Base-by-base conservation (phyloP, 805 yeast species). In the Brettanomyces nanus region DNA sequence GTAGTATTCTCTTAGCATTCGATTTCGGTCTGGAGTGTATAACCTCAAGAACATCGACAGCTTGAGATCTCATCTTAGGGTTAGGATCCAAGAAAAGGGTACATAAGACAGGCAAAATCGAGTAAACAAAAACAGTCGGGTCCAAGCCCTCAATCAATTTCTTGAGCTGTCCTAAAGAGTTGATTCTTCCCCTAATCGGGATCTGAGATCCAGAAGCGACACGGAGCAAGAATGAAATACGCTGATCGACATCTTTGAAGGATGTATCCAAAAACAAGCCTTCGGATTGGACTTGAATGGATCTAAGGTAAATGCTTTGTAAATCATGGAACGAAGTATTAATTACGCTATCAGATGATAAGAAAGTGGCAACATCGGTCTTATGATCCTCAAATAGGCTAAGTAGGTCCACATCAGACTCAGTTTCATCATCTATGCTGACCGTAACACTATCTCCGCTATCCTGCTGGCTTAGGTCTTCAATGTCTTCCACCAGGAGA, bases 161-260 rank as follows among this genome's bases (percentile, higher is more conserved):
- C 13, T 61, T 63, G 28, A 78, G 47, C 22, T 61, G 52, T 17
- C 62, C 56, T 37, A 81, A 58, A 3, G 83, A 63, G 25, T 65
- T 59, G 14, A 72, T 51, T 55, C 85, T 71, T 11, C 75, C 70
- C 26, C 72, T 66, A 6, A 72, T 49, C 33, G 92, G 92, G 3
- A 76, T 66, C 5, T 72, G 64, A 1, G 85, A 71, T 20, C 75
- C 65, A 0, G 79, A 56, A 4, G 75, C 63, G 54, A 87, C 66
- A 10, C 76, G 49, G 29, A 78, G 54, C 51, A 81, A 83, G 0
- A 87, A 71, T n/a, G 77, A 45, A 23, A 66, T 63, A 3, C 18
- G 18, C 2, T 72, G 28, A 1, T 41, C 37, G 2, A 27, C n/a
- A 28, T 42, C 39, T 6, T 33, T 17, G 27, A 58, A 53, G 20